Evolutionary conservation across 164 flowering plant species (phyloP), one percentile per base, ranked within the genome.

Genomic region (Platanus orientalis): DNA sequence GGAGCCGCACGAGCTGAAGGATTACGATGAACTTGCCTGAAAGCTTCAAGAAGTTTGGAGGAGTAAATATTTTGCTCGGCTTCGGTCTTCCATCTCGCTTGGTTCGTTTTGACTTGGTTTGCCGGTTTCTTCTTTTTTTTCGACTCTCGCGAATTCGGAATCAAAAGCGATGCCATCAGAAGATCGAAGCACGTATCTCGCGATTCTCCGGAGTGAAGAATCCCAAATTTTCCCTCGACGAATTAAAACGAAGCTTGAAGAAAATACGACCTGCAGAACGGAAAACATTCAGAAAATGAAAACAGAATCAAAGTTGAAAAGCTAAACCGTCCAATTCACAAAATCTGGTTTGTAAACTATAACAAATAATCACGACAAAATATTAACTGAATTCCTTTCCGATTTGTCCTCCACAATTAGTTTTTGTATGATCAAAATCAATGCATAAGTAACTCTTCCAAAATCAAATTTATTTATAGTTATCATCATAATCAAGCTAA

Each of bases 31-130:
- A 83, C 81, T 14, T 69, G 78, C 63, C 75, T 71, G 2, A 89
- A 67, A 14, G 90, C 89, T 23, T 79, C 80, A 7, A 85, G 60
- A 52, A 87, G 86, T 66, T 75, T 89, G 3, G 85, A 77, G 20
- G 92, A 82, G 79, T 87, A 89, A 68, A 57, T 70, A 52, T 73
- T 82, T 23, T 84, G 82, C 48, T 81, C 76, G 2, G 68, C n/a
- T n/a, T 78, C 65, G 6, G 87, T 72, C 62, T 66, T 83, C 79
- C 79, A 76, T 60, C 57, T 57, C 25, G 64, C 19, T 3, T 44
- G 12, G 11, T 65, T 32, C 12, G 64, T 42, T 32, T 40, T 57
- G 7, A 40, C 44, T 27, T 30, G 55, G n/a, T 21, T 62, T 21
- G 53, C 30, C 25, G 26, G 62, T 62, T 42, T 61, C 53, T 59